Evolutionary conservation across 495 filamentous ascomycete species (phyloP).

Genomic region (Cairneyella variabilis): DNA sequence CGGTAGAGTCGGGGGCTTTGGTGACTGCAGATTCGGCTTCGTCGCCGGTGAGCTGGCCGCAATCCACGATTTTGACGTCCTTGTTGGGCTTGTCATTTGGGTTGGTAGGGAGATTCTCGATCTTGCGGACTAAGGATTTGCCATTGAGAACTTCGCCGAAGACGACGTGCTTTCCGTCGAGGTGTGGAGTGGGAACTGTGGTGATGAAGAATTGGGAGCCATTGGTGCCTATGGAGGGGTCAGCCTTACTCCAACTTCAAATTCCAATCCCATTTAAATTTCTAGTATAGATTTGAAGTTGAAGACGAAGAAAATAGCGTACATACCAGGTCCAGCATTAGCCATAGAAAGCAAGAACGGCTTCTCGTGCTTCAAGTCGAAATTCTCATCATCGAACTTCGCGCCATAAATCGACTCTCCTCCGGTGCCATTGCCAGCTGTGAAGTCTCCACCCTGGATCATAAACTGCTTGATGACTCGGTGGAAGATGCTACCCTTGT

Average conservation of each 20-base stretch:
- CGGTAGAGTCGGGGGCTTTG: slow-evolving; percentile 70
- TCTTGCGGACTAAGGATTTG: slow-evolving; percentile 84
- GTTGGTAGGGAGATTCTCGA: slow-evolving; percentile 81
- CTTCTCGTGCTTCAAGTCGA: slow-evolving; percentile 86
- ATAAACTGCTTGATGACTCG: slow-evolving; percentile 98
- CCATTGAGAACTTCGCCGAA: slow-evolving; percentile 94
- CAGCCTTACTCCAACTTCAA: no score
- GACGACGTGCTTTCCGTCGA: slow-evolving; percentile 96
- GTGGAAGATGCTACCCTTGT: slow-evolving; percentile 90
- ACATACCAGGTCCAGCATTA: slow-evolving; percentile 88
- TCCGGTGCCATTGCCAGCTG: slow-evolving; percentile 86
- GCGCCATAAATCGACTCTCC: slow-evolving; percentile 97
- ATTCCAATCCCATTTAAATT: no score
- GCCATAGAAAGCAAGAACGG: slow-evolving; percentile 97
- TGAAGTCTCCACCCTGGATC: slow-evolving; percentile 99
- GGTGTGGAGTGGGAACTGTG: slow-evolving; percentile 86
- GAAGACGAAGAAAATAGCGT: background rate
- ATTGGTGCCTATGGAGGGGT: slow-evolving; percentile 64
- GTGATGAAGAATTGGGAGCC: slow-evolving; percentile 98
- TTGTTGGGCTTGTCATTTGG: slow-evolving; percentile 71
- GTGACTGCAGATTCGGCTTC: slow-evolving; percentile 59
- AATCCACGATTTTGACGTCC: slow-evolving; percentile 74
- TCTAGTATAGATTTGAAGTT: background rate
- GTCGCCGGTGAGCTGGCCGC: slow-evolving; percentile 74
- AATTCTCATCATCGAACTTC: slow-evolving; percentile 98